Percentiles rank a stretch among this genome's conserved stretches.
phyloP scores from a whole-genome alignment of 495 filamentous ascomycete species.

The Aspergillus asperescens region DNA sequence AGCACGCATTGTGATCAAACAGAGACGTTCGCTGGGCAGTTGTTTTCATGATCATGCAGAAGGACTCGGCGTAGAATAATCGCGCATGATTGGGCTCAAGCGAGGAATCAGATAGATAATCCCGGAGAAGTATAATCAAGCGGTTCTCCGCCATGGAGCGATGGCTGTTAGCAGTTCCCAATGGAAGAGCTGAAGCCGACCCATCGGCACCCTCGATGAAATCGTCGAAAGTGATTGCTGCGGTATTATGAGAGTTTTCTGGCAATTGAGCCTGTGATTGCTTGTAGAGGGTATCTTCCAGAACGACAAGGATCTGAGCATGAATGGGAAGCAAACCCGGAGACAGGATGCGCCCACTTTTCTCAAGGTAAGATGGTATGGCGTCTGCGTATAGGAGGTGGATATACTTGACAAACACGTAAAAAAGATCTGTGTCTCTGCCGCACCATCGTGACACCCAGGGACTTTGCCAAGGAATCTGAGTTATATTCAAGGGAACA shows the following conservation, averaged over 20 bases:
- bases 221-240: slow-evolving; percentile 71
- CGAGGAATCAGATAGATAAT: slow-evolving; percentile 72
- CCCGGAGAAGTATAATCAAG: slow-evolving; percentile 77
- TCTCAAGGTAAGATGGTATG: slow-evolving; percentile 60
- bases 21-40: slow-evolving; percentile 70
- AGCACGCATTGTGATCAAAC: slow-evolving; percentile 86
- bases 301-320: slow-evolving; percentile 72
- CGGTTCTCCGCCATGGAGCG: slow-evolving; percentile 90
- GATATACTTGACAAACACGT: slow-evolving; percentile 88
- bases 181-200: slow-evolving; percentile 59
- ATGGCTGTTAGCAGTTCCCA: slow-evolving; percentile 61
- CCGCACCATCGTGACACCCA: slow-evolving; percentile 88
- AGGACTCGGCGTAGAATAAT: slow-evolving; percentile 72
- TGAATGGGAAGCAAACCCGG: slow-evolving; percentile 82
- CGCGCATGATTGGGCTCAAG: slow-evolving; percentile 51
- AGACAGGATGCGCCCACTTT: slow-evolving; percentile 56
- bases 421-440: slow-evolving; percentile 87
- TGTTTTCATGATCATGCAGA: slow-evolving; percentile 66
- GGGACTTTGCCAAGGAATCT: slow-evolving; percentile 78
- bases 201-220: slow-evolving; percentile 66
- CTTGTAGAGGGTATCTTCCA: slow-evolving; percentile 84
- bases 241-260: slow-evolving; percentile 50
- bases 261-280: slow-evolving; percentile 46
- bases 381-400: slow-evolving; percentile 79
- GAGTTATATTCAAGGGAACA: slow-evolving; percentile 60